phyloP scores from a whole-genome alignment of 805 yeast species.

The Candida silvatica region DNA sequence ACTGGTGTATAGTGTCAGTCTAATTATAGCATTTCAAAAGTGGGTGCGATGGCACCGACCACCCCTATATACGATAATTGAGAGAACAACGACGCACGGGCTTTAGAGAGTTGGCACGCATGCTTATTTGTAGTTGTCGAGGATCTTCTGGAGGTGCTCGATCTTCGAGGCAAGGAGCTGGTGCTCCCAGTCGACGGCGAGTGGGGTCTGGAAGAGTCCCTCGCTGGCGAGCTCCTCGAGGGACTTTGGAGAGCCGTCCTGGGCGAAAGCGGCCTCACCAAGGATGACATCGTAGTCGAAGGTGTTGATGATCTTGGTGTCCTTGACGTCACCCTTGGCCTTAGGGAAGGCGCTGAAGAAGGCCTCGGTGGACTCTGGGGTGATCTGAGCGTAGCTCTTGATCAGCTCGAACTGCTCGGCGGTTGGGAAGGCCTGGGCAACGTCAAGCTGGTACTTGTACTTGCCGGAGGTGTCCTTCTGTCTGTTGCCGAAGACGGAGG shows the following conservation, averaged over 20 bases:
- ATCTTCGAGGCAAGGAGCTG: slow-evolving; percentile 43
- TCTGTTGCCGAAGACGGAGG: slow-evolving; percentile 8
- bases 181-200: slow-evolving; percentile 58
- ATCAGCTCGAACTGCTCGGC: slow-evolving; percentile 24
- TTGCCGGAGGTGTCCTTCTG: slow-evolving; percentile 8
- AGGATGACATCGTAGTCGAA: background rate
- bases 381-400: slow-evolving; percentile 15
- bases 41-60: too few species aligned
- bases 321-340: slow-evolving; percentile 7
- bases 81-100: too few species aligned
- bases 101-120: too few species aligned
- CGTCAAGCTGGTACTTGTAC: slow-evolving; percentile 19
- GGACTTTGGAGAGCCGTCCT: slow-evolving; percentile 4
- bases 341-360: slow-evolving; percentile 23
- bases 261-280: background rate
- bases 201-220: slow-evolving; percentile 31
- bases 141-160: slow-evolving; percentile 32
- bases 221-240: slow-evolving; percentile 13
- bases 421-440: slow-evolving; percentile 18
- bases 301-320: slow-evolving; percentile 6
- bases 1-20: too few species aligned
- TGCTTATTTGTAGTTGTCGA: too few species aligned
- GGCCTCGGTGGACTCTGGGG: slow-evolving; percentile 21
- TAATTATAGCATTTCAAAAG: too few species aligned
- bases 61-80: too few species aligned